Evolutionary conservation across 768 basidiomycete species (phyloP), one percentile per base, ranked within the genome.

Genomic region (Ramaria sp.): DNA sequence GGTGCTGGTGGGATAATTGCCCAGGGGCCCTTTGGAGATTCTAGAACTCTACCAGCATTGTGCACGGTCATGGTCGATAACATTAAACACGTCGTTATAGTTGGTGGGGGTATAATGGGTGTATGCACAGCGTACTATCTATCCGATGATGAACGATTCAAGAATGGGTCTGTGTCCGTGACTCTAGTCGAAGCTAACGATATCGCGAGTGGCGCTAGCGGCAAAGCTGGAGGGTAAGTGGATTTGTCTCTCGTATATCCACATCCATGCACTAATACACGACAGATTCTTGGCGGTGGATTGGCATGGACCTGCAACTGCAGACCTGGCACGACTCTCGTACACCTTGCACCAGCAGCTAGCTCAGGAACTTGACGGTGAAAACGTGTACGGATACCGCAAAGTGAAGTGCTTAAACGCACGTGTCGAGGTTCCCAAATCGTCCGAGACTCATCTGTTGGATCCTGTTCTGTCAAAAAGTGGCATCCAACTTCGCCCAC

Each of bases 41-140:
- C 34, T 37, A 5, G 33, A 34, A 11, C 33, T 37, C 4, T 7
- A 9, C 34, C 34, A 37, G 3, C 34, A 37, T 13, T n/a, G n/a
- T n/a, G n/a, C n/a, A n/a, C n/a, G n/a, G n/a, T n/a, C 34, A 37
- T 37, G 34, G 34, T 37, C 17, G 42, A 22, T 24, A 52, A 34
- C 4, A 19, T 24, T 12, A 17, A 52, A 12, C 31, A 71, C 52
- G 70, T 75, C 59, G 68, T 74, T 59, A 69, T 78, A 59, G 64
- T 78, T 60, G 78, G 78, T 48, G 69, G 67, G 24, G 78, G 78
- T 34, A 76, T 79, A 62, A 70, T 77, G 54, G 76, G 77, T 31
- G 67, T 73, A 54, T 70, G 70, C 24, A 73, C 73, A 12, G 75
- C 76, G 7, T 75, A 74, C 68, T 72, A 72, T 63, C 65, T 70